A percentile compares a stretch with the other conserved stretches of the same genome.
Conservation (phyloP, 805 yeast species). For the Yamadazyma takamatsuzukensis region DNA sequence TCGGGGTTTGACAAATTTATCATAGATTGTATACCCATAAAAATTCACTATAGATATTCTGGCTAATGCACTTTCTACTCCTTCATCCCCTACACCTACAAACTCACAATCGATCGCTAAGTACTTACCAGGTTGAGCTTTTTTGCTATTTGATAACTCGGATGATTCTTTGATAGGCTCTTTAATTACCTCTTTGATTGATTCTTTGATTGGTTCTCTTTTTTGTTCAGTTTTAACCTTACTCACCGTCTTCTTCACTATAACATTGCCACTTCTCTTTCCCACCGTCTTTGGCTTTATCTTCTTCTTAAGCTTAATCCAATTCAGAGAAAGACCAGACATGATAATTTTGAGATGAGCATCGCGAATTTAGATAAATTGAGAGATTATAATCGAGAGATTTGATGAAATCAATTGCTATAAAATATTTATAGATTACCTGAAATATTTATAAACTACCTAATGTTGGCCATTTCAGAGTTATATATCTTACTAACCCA, state of each 20-base stretch:
- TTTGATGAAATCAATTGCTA: too few species aligned
- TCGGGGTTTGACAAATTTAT: constrained; percentile 69
- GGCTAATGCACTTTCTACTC: constrained; percentile 68
- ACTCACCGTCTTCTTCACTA: neutral
- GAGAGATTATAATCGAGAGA: too few species aligned
- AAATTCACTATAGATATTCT: constrained; percentile 85
- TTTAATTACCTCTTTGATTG: too few species aligned
- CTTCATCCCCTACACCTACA: constrained; percentile 84
- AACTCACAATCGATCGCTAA: constrained; percentile 91
- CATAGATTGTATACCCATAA: constrained; percentile 69
- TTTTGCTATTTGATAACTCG: too few species aligned
- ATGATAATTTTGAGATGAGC: constrained; percentile 8
- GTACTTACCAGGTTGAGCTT: constrained; percentile 61
- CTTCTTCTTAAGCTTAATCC: constrained; percentile 18
- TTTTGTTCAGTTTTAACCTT: too few species aligned
- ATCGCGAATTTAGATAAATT: constrained; percentile 3
- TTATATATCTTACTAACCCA: constrained; percentile 54
- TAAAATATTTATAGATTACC: too few species aligned
- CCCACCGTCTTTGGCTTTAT: constrained; percentile 6
- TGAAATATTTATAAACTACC: neutral
- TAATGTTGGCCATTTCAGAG: constrained; percentile 9
- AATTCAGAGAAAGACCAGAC: constrained; percentile 20
- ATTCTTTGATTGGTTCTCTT: too few species aligned
- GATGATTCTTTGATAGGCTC: constrained; percentile 1
- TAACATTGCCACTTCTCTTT: too few species aligned